phyloP scores from a whole-genome alignment of 2,329 filamentous ascomycete genomes.

The Basipetospora sp. region DNA sequence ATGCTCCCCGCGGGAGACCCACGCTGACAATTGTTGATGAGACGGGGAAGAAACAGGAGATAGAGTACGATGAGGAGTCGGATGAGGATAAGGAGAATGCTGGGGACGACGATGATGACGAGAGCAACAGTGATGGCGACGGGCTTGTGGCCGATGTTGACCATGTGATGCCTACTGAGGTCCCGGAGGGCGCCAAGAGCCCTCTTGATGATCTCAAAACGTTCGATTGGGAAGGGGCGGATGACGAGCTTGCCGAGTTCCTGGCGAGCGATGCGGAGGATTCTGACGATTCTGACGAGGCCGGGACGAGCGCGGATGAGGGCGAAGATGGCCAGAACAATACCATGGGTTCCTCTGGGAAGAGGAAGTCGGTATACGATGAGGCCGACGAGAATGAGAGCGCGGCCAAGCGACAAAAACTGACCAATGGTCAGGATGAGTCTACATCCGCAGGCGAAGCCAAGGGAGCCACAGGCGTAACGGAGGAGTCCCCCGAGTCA shows the following conservation, averaged over 20 bases:
- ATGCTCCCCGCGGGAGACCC: conserved; percentile 23
- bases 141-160: conserved; percentile 5
- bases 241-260: conserved; percentile 65
- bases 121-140: conserved; percentile 29
- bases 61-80: conserved; percentile 19
- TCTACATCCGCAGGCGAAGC: conserved; percentile 20
- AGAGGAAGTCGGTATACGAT: not conserved
- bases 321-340: conserved; percentile 5
- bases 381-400: conserved; percentile 10
- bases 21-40: conserved; percentile 29
- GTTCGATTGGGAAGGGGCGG: conserved; percentile 48
- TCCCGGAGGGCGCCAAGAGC: conserved; percentile 29
- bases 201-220: conserved; percentile 41
- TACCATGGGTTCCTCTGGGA: not conserved
- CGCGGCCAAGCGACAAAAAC: conserved; percentile 36
- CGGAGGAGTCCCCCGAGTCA: conserved; percentile 17
- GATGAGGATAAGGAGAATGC: conserved; percentile 16
- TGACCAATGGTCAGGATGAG: conserved; percentile 16
- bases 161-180: conserved; percentile 28
- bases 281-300: conserved; percentile 22
- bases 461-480: conserved; percentile 24
- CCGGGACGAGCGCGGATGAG: conserved; percentile 11
- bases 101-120: conserved; percentile 20
- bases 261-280: conserved; percentile 41
- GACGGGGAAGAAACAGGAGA: conserved; percentile 26